Percentiles rank a stretch among this genome's conserved stretches.
phyloP scores from a whole-genome alignment of 78 protist species.

The Chrysochromulina parva region DNA sequence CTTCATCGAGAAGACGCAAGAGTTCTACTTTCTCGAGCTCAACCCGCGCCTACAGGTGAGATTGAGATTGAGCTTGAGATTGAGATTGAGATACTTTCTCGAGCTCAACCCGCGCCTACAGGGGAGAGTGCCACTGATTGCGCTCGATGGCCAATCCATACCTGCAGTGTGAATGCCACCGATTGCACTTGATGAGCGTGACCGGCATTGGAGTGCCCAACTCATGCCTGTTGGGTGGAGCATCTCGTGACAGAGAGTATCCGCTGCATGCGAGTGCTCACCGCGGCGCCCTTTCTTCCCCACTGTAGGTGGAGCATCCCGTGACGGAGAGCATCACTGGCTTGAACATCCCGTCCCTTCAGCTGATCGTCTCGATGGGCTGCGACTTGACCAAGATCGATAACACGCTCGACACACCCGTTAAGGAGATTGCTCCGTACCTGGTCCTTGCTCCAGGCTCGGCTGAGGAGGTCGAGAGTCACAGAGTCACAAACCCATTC shows the following conservation, averaged over 20 bases:
- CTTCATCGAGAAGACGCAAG: conserved; percentile 38
- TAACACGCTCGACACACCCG: too few species aligned
- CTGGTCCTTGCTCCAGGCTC: too few species aligned
- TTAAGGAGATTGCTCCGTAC: too few species aligned
- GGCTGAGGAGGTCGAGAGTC: neutral
- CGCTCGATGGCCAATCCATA: too few species aligned
- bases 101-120: conserved; percentile 72
- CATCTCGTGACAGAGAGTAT: too few species aligned
- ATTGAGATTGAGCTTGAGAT: neutral
- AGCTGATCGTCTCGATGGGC: conserved; percentile 60
- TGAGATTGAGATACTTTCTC: conserved; percentile 59
- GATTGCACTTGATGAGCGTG: too few species aligned
- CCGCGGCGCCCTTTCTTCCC: too few species aligned
- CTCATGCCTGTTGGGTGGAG: too few species aligned
- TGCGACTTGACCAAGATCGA: neutral
- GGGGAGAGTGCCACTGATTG: neutral
- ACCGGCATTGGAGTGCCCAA: too few species aligned
- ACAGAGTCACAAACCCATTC: too few species aligned
- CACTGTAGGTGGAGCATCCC: conserved; percentile 79
- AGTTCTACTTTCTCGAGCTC: conserved; percentile 79
- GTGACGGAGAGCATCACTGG: conserved; percentile 79
- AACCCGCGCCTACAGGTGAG: conserved; percentile 56
- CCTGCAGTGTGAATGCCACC: too few species aligned
- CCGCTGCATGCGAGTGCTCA: too few species aligned
- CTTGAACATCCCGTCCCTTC: conserved; percentile 84